A percentile compares a stretch with the other conserved stretches of the same genome.
Conservation (phyloP, 2,329 filamentous ascomycete species). For the Thelonectria rubi region DNA sequence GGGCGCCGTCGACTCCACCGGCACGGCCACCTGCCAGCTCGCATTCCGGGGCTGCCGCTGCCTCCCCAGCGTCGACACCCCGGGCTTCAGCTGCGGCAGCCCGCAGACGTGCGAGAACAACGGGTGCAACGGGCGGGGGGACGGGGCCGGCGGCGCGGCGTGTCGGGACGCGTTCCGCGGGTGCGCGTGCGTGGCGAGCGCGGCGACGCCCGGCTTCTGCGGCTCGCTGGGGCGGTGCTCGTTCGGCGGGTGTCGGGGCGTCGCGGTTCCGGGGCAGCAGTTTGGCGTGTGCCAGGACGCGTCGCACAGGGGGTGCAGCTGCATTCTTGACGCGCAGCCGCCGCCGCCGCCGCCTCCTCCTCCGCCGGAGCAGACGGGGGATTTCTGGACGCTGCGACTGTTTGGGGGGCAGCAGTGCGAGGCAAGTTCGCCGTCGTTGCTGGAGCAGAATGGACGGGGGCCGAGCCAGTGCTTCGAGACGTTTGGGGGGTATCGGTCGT, state of each 20-base stretch:
- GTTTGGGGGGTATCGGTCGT: background rate
- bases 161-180: slow-evolving; percentile 14
- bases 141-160: slow-evolving; percentile 6
- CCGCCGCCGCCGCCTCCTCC: background rate
- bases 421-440: background rate
- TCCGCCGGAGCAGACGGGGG: background rate
- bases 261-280: slow-evolving; percentile 5
- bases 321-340: slow-evolving; percentile 1
- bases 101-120: slow-evolving; percentile 4
- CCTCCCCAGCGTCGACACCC: slow-evolving; percentile 4
- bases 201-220: slow-evolving; percentile 9
- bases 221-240: slow-evolving; percentile 3
- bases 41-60: slow-evolving; percentile 11
- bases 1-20: background rate
- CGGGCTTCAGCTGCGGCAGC: slow-evolving; percentile 4
- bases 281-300: slow-evolving; percentile 8
- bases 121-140: slow-evolving; percentile 5
- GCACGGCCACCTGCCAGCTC: background rate
- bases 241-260: slow-evolving; percentile 3
- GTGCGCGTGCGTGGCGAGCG: background rate
- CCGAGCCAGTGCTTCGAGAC: slow-evolving; percentile 6
- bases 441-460: slow-evolving; percentile 1
- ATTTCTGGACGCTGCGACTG: slow-evolving; percentile 9
- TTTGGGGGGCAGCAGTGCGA: slow-evolving; percentile 4
- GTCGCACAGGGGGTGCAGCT: slow-evolving; percentile 11